Conservation (phyloP, 345 rosid genomes). For the Eucalyptus urophylla region DNA sequence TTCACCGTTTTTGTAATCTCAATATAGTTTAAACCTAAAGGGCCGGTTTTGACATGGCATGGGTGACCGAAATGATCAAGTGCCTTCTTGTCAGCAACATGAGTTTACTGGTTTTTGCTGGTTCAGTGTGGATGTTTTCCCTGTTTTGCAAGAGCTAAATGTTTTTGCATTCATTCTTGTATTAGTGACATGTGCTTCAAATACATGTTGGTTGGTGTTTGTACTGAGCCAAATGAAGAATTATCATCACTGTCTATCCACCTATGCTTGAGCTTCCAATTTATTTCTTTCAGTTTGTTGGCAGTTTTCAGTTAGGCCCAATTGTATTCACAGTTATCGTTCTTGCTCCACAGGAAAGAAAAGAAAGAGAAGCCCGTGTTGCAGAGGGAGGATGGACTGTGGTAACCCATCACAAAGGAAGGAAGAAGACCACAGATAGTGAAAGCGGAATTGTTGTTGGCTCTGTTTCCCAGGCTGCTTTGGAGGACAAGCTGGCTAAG, state of each 20-base stretch:
- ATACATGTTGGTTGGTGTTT: background rate
- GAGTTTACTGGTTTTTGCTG: background rate
- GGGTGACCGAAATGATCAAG: background rate
- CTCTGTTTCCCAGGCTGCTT: conserved; percentile 62
- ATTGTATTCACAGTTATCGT: background rate
- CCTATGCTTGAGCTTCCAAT: background rate
- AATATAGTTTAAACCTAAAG: background rate
- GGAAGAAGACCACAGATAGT: conserved; percentile 77
- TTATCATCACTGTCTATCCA: background rate
- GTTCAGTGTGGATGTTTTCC: background rate
- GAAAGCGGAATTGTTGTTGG: conserved; percentile 79
- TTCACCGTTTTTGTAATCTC: background rate
- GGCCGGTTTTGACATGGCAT: background rate
- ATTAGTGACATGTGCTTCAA: background rate
- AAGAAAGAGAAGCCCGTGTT: conserved; percentile 69
- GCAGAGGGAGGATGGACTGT: conserved; percentile 98
- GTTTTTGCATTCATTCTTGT: background rate
- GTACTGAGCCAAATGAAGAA: background rate
- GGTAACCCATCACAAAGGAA: conserved; percentile 87
- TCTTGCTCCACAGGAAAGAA: conserved; percentile 44
- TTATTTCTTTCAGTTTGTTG: background rate
- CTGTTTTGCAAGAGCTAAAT: background rate
- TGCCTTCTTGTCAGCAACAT: background rate
- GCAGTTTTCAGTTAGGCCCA: background rate
- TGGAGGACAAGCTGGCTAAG: conserved; percentile 47